Evolutionary conservation across 306 rosid species (phyloP), one percentile per base, ranked within the genome.

Genomic region (Cucurbita maxima): DNA sequence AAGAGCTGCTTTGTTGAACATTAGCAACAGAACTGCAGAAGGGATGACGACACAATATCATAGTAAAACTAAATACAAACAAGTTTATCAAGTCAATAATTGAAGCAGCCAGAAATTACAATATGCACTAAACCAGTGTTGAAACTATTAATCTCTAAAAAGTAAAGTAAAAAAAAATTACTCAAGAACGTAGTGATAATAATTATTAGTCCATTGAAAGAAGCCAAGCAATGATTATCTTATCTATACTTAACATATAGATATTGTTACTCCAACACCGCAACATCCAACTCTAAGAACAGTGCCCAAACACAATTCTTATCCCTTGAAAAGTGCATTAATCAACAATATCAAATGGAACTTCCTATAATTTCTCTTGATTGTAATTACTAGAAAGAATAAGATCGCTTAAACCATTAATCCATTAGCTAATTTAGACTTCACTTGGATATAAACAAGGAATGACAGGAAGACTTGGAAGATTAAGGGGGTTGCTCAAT

Each of bases 1-100:
- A 71, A 94, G 98, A 74, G 98, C 96, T 4, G 97, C 97, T 52
- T 94, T 94, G 80, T 94, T 94, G 87, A 94, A 89, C 89, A 94
- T 71, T 74, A 94, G 92, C 92, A 94, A 82, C 19, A 94, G 77
- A 82, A 90, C 98, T 94, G 83, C 81, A 79, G 10, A 76, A 63
- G 16, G 69, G 48, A 58, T 20, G 41, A 11, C 58, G 58, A 10
- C 30, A 19, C 30, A 19, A 19, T 18, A 54, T 54, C 58, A 54
- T 34, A 10, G 38, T 30, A 30, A 30, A 30, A 59, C 1, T 59
- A 30, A 58, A 59, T 59, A 5, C 66, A 68, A 20, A 67, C 19
- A 45, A 41, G 41, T 3, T 67, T 67, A 20, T 67, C 13, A 18
- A 66, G 34, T 19, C 71, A 41, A 64, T 10, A 10, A 43, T 41